These are phyloP conservation scores for Chrysosporium queenslandicum DNA, from an alignment of 2,329 filamentous ascomycete genomes.

Conservation along the genomic window DNA sequence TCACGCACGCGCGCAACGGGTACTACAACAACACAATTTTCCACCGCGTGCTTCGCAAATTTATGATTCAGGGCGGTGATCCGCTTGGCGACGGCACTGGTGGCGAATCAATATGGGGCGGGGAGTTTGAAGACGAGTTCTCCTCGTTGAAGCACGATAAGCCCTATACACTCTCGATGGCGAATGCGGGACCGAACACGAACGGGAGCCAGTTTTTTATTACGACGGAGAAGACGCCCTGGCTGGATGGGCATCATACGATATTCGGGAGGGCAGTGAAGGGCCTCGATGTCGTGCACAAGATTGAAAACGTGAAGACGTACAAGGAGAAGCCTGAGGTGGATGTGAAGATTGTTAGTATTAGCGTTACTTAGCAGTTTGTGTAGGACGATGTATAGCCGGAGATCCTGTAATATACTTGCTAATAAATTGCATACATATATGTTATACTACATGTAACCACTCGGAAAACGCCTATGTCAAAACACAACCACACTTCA, in stretches of 20 bases:
- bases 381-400: background rate
- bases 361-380: constrained; percentile 34
- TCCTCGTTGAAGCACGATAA: constrained; percentile 86
- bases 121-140: constrained; percentile 87
- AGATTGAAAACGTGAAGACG: constrained; percentile 83
- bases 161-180: constrained; percentile 94
- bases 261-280: constrained; percentile 87
- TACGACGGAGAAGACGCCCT: constrained; percentile 92
- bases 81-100: constrained; percentile 81
- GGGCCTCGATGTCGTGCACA: constrained; percentile 87
- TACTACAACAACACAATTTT: constrained; percentile 99
- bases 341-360: constrained; percentile 94
- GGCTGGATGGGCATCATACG: constrained; percentile 93
- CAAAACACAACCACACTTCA: too few relatives aligned
- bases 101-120: constrained; percentile 87
- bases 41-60: constrained; percentile 92
- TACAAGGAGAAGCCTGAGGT: constrained; percentile 90
- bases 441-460: too few relatives aligned
- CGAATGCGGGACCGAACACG: constrained; percentile 88
- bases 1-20: constrained; percentile 74
- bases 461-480: too few relatives aligned
- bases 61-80: constrained; percentile 89
- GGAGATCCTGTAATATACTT: too few relatives aligned
- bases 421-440: too few relatives aligned
- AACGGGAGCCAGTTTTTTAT: constrained; percentile 98